Percentiles rank a stretch among this genome's conserved stretches.
These are phyloP conservation scores for Graphilbum fragrans DNA, from an alignment of 2,329 filamentous ascomycete species.

Conservation along the genomic window DNA sequence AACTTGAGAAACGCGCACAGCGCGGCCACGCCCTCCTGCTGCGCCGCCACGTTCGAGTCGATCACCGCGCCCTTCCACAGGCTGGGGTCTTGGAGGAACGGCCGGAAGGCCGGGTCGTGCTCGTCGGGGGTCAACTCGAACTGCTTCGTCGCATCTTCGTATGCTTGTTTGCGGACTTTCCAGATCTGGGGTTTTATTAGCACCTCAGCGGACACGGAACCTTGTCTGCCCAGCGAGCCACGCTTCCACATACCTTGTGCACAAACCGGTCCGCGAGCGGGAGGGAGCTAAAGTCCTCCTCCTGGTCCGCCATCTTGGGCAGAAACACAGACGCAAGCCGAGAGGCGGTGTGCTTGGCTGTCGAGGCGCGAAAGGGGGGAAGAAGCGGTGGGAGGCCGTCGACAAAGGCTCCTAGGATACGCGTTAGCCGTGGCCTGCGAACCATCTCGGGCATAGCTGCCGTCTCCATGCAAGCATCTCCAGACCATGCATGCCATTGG, in stretches of 20 bases:
- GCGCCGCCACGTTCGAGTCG: conserved; percentile 93
- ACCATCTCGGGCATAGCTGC: no score
- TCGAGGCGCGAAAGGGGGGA: no score
- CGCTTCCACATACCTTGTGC: conserved; percentile 63
- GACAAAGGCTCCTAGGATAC: background rate
- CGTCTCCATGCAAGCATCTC: no score
- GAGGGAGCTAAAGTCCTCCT: conserved; percentile 72
- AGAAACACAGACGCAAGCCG: background rate
- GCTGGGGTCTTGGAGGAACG: conserved; percentile 72
- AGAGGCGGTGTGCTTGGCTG: background rate
- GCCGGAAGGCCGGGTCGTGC: conserved; percentile 70
- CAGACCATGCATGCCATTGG: no score
- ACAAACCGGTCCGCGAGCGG: conserved; percentile 69
- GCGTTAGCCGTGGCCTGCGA: no score
- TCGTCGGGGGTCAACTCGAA: conserved; percentile 82
- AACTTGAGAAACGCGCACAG: conserved; percentile 90
- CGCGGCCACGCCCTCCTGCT: conserved; percentile 81
- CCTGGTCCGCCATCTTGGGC: conserved; percentile 59
- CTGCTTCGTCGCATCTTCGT: conserved; percentile 81
- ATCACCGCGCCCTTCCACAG: conserved; percentile 88
- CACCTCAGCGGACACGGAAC: no score
- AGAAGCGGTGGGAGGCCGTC: no score
- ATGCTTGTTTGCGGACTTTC: conserved; percentile 93
- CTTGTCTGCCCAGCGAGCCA: no score
- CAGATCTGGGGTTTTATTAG: conserved; percentile 47